Evolutionary conservation across 208 protist species (phyloP), one percentile per base, ranked within the genome.

Genomic region (Acanthamoeba sp.): DNA sequence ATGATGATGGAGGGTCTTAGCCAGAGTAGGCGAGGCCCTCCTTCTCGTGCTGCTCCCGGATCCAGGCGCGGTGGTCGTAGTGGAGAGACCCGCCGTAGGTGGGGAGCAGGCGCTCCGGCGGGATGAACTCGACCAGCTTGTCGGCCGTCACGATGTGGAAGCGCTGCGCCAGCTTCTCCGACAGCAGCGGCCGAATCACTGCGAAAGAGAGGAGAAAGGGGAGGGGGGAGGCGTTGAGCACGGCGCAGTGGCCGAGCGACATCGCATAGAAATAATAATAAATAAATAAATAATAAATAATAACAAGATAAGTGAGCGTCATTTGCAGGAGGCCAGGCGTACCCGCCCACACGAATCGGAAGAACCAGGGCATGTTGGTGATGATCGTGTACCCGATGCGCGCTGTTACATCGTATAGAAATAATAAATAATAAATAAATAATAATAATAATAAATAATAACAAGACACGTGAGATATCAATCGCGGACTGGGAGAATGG

Each of bases 121-220:
- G 38, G 24, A 84, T 52, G 73, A 55, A 84, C 73, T 84, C 73
- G 24, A 10, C 10, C 36, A 84, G 10, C 73, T 27, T 6, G 24
- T 84, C 73, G 6, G 27, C 34, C 73, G 73, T 55, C 73, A 84
- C 42, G 34, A 84, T 84, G 42, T 84, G 73, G 24, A 84, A 40
- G 14, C 42, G 34, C 38, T 52, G 16, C 10, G 73, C 73, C 73
- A 84, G 73, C 73, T 84, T 84, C 42, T 84, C 38, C 42, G 73
- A 84, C 42, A 84, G 42, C 18, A 84, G 73, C n/a, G 73, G 73
- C 14, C 73, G 73, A 84, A 84, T 52, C n/a, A 84, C 73, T 84
- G 73, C 6, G 5, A 27, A 32, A 7, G 36, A 18, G n/a, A 55
- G 9, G 32, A 24, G 73, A 45, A 42, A 45, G 42, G 73, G 42